Evolutionary conservation across 73 alveolate species (phyloP).

Genomic region (Tetrahymena malaccensis): DNA sequence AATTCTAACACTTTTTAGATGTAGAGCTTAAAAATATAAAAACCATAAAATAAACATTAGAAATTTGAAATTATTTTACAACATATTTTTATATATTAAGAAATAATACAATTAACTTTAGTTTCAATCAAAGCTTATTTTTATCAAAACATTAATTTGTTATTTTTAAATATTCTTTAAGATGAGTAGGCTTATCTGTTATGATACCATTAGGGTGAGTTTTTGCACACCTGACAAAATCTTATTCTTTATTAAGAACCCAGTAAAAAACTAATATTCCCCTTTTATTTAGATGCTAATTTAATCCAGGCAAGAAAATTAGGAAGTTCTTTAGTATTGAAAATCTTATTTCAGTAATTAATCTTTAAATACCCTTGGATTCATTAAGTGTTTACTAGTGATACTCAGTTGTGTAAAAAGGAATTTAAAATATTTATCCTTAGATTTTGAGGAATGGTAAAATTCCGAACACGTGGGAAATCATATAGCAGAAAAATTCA

Average conservation of each 20-base stretch:
- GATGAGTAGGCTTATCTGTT: constrained; percentile 2
- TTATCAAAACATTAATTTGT: not conserved
- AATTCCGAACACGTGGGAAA: not conserved
- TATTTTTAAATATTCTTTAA: constrained; percentile 4
- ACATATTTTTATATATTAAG: no score
- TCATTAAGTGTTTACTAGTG: not conserved
- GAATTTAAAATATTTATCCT: not conserved
- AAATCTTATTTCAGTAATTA: not conserved
- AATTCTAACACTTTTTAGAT: no score
- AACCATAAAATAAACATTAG: no score
- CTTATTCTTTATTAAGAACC: constrained; percentile 8
- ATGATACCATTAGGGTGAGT: constrained; percentile 16
- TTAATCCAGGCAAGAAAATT: not conserved
- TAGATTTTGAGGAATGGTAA: not conserved
- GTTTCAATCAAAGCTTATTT: not conserved
- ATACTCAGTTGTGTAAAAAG: not conserved
- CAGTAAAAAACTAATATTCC: constrained; percentile 7
- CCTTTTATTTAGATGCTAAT: not conserved
- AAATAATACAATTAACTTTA: no score
- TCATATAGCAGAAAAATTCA: not conserved
- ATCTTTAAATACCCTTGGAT: not conserved
- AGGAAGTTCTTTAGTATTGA: not conserved
- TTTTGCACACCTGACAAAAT: not conserved
- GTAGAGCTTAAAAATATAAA: no score
- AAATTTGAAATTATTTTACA: no score